Evolutionary conservation across 176 grass and related monocot genomes (phyloP), one percentile per base, ranked within the genome.

Genomic region (Echinochloa phyllopogon): DNA sequence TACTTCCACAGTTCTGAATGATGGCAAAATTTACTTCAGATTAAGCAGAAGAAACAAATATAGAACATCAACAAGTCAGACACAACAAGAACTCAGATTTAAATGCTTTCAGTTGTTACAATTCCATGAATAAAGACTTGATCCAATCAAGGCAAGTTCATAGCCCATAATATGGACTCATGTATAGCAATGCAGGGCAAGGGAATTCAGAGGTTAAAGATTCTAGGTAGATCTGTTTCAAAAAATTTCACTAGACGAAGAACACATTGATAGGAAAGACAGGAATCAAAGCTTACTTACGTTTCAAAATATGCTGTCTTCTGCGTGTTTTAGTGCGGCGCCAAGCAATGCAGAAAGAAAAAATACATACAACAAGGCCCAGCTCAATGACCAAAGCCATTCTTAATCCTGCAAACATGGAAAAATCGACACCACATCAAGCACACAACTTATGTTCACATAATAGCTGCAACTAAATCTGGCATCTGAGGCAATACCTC

Each of bases 381-480:
- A 98, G 56, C 74, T 98, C 90, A 63, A 95, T 55, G 48, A 88
- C 9, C 65, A 77, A 71, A 79, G 65, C 87, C 10, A 77, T 75
- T 79, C 68, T 90, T 74, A 98, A 77, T 79, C 93, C 95, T 98
- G 91, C 55, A 77, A 72, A 78, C 5, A 78, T 70, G 36, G 23
- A 78, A 83, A 80, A 51, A 21, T 14, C 49, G 18, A 87, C 61
- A 63, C 61, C 15, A 86, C 3, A 65, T 56, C 23, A 52, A 89
- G 5, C 81, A 41, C 17, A 4, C 48, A 77, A 17, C 64, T 47
- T 42, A 0, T 63, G 20, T 50, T 82, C 29, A 1, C 38, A 27
- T 79, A 21, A 67, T 7, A 53, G 8, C 33, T 65, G 63, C 13
- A 84, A 24, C 20, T 72, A 89, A 23, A 82, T 24, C 60, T 73